Evolutionary conservation across 2,329 filamentous ascomycete species (phyloP), one percentile per base, ranked within the genome.

Genomic region (Malbranchea zuffiana): DNA sequence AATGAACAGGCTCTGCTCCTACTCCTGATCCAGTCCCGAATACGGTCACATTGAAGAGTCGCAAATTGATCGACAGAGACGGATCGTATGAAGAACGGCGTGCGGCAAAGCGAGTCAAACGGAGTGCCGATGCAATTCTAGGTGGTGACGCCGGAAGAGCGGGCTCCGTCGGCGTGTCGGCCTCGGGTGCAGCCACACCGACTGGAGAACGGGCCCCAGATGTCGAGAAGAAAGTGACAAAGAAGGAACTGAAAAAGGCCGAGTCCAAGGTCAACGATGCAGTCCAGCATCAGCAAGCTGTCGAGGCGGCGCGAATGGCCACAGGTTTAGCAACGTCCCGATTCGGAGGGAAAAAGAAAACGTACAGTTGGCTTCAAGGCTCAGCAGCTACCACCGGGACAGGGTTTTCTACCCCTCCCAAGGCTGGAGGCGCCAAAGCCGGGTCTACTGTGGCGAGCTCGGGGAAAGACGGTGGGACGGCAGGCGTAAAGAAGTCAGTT

Each of bases 161-260:
- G 17, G 69, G 74, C 10, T 74, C 74, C 16, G 65, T 69, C 8
- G 74, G 74, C 11, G 68, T 74, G 7, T 71, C 71, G 2, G 79
- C 75, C 0, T 74, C 78, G 3, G 75, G 74, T 4, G 67, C 74
- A 1, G 68, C 74, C 6, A 61, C 62, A 2, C 61, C 62, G 6
- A 49, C 45, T 8, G 55, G 38, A 3, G 62, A 65, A n/a, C 52
- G 55, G 27, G 75, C 78, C 1, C 72, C 78, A 1, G 78, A 81
- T 37, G 55, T 66, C 1, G 69, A 74, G 24, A 64, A 65, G 46
- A 88, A 86, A 57, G 70, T 83, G 35, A 82, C 80, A 3, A 95
- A 95, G 68, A 95, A 95, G 63, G 86, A 94, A 56, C 70, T 80
- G 54, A 84, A 80, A 58, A 81, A 78, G 45, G 74, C 77, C n/a